Conservation (phyloP, 2,329 filamentous ascomycete species). For the Phoma herbarum region DNA sequence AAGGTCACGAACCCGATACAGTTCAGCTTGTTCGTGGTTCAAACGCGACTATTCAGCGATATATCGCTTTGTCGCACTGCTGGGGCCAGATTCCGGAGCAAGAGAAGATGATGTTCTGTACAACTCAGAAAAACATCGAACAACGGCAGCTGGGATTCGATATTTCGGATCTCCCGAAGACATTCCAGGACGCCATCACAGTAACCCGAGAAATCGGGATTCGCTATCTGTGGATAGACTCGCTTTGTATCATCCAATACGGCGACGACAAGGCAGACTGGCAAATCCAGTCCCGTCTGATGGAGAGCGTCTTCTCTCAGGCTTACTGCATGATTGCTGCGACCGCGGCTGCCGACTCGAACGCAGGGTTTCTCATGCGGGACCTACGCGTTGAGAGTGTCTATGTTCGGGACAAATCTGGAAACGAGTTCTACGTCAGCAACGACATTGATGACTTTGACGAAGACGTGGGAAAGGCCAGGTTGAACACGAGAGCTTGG, state of each 20-base stretch:
- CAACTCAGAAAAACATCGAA: slow-evolving; percentile 22
- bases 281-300: slow-evolving; percentile 8
- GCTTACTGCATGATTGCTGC: slow-evolving; percentile 19
- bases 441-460: slow-evolving; percentile 21
- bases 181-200: slow-evolving; percentile 2
- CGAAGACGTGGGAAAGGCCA: slow-evolving; percentile 7
- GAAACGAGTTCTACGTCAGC: slow-evolving; percentile 22
- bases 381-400: slow-evolving; percentile 15
- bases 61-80: slow-evolving; percentile 31
- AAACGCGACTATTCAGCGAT: background rate
- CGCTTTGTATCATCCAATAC: no score
- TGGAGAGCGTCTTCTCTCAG: slow-evolving; percentile 12
- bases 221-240: slow-evolving; percentile 23
- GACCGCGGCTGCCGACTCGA: slow-evolving; percentile 22
- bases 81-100: slow-evolving; percentile 24
- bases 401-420: slow-evolving; percentile 14
- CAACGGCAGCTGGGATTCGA: slow-evolving; percentile 15
- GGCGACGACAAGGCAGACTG: slow-evolving; percentile 11
- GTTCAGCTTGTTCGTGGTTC: no score
- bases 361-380: slow-evolving; percentile 29
- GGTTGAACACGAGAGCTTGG: slow-evolving; percentile 33
- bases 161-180: slow-evolving; percentile 25
- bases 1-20: no score
- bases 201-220: slow-evolving; percentile 6
- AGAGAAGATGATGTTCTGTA: slow-evolving; percentile 23